phyloP scores from a whole-genome alignment of 2,329 filamentous ascomycete species.

The Chalara sp. region DNA sequence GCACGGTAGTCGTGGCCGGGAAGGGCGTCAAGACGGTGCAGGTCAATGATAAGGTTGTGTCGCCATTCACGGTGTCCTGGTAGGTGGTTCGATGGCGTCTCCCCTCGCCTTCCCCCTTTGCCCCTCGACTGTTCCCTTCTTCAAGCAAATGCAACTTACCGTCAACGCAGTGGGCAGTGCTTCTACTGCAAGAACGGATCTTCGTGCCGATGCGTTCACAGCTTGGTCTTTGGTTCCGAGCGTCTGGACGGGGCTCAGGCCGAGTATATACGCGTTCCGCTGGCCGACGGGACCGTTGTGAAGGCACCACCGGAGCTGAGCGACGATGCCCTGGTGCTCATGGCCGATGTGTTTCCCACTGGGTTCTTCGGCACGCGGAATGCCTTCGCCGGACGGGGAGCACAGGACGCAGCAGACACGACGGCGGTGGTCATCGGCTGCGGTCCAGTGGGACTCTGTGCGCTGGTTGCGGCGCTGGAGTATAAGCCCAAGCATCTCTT shows the following conservation, averaged over 20 bases:
- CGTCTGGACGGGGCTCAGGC: conserved; percentile 73
- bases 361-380: conserved; percentile 57
- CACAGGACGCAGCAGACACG: conserved; percentile 42
- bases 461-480: conserved; percentile 65
- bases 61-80: background rate
- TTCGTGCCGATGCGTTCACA: conserved; percentile 71
- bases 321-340: conserved; percentile 69
- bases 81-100: background rate
- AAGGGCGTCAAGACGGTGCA: background rate
- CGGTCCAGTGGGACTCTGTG: conserved; percentile 77
- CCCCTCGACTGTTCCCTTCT: background rate
- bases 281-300: conserved; percentile 71
- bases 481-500: conserved; percentile 69
- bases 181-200: conserved; percentile 76
- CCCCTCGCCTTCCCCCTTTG: background rate
- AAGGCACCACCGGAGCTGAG: conserved; percentile 64
- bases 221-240: conserved; percentile 60
- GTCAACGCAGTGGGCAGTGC: conserved; percentile 37
- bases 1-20: background rate
- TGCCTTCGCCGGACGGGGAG: too few relatives aligned
- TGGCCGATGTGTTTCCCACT: conserved; percentile 86
- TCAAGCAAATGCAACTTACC: background rate
- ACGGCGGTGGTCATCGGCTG: conserved; percentile 77
- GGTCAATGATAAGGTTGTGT: background rate
- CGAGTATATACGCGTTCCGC: conserved; percentile 71